Base-by-base conservation (phyloP, 768 basidiomycete genomes). In the Calocybe indica region DNA sequence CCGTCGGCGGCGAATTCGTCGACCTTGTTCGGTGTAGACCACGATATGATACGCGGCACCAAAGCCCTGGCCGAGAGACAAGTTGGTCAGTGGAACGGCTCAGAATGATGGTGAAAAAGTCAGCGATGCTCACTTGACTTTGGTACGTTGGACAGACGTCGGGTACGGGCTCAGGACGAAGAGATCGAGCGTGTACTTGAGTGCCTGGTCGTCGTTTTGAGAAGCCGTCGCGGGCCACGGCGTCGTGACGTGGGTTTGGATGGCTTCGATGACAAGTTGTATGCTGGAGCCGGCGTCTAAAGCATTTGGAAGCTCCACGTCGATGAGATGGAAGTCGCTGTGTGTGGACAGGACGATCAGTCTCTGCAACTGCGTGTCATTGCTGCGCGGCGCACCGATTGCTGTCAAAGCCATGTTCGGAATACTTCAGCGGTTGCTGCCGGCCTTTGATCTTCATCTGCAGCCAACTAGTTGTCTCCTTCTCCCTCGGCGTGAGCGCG, bases 131-230 rank as follows among this genome's bases (percentile, higher is more conserved):
- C 56, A 93, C 93, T 82, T 82, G 54, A 96, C 65, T 72, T 95
- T 96, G 13, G 89, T 86, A 40, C 91, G 79, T 64, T 95, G 92
- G 14, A 88, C 81, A 39, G 76, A 65, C 15, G 92, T 92, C 31
- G 70, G 62, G 62, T 96, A 97, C 35, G 88, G 88, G 59, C 89
- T 93, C 48, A 91, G 68, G 13, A 94, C 82, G 61, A 92, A 85
- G 7, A 92, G 70, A 62, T 84, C 81, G 0, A 84, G 77, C 43
- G 74, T 70, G 61, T 91, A 95, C 59, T 86, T 82, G 50, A 96
- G 72, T 30, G 79, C 78, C 63, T 94, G 93, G 1, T 81, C 77
- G 13, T 92, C 90, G 39, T 71, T 68, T 67, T 96, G 94, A 5
- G 72, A 64, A 14, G 87, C 88, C 45, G 74, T 70, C 48, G 75